Base-by-base conservation (phyloP, 768 basidiomycete genomes). In the Russula earlei region DNA sequence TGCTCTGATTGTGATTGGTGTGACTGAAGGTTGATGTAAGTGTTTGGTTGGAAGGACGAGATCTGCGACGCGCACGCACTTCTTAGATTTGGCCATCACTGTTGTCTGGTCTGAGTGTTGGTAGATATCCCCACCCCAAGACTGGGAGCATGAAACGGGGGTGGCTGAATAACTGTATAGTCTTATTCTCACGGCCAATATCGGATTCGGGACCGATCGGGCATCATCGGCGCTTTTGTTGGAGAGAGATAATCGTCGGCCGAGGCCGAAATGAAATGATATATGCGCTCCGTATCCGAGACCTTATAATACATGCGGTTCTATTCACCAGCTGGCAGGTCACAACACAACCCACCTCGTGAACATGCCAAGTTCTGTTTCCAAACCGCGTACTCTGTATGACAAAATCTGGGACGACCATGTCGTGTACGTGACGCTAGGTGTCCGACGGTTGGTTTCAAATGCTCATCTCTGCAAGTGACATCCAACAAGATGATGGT, bases 361-460 rank as follows among this genome's bases (percentile, higher is more conserved):
- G 27, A 61, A 17, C 31, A 84, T 84, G 83, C 79, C 83, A 42
- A 75, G 72, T 31, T 70, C 80, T n/a, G 69, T 76, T 17, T 62
- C 74, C 52, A 71, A 76, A 20, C 91, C 91, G 10, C 84, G 91
- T 59, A 97, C 95, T 34, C 77, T 98, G 29, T 96, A 97, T 71
- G 95, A 98, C 73, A 97, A 97, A 75, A 91, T 97, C 61, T 96
- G 90, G 84, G 91, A 96, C 62, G 92, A 97, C 68, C 95, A 97
- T 73, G 82, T 95, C 66, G 87, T 97, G 83, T 91, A 65, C 59
- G 88, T 63, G 11, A 43, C 20, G 10, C 25, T 11, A 24, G 29
- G 29, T 31, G 5, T 3, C 5, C 27, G 2, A 27, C 25, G 6
- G 34, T 19, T 14, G n/a, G 5, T 0, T 43, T n/a, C 14, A 34